Evolutionary conservation across 169 alveolate genomes (phyloP), one percentile per base, ranked within the genome.

Genomic region (Eimeria necatrix): DNA sequence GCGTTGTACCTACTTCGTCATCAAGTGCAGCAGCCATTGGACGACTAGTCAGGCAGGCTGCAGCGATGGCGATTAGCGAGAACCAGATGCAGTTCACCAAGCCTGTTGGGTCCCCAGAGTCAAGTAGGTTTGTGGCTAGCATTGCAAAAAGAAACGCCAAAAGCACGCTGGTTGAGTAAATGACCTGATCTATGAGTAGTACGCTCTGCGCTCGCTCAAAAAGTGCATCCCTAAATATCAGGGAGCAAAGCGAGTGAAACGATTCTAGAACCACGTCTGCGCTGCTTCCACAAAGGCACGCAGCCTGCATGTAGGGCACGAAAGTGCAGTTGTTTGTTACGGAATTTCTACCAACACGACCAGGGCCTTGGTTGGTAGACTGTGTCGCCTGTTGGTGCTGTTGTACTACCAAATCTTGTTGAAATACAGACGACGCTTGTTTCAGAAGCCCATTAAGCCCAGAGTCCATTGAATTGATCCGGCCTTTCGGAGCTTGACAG

Each of bases 31-130:
- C 91, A 32, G 91, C 59, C 91, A 84, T 84, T 56, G 91, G 76
- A n/a, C 51, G 91, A 26, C 78, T 76, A 26, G 32, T 68, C 14
- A 84, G 41, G 22, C 91, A 56, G 59, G 91, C 91, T 20, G 76
- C 80, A 8, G 48, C 76, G 48, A 84, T 76, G 68, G 91, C 73
- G 68, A 84, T 32, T 16, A 84, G 76, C 16, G 91, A 84, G 16
- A 84, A 84, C 91, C 91, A 84, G 76, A 84, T 56, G 22, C 91
- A 84, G 91, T 53, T 53, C 20, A 84, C 91, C 8, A 76, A 84
- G 10, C 59, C 64, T 16, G 91, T 59, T 52, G 76, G 78, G 51
- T 84, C 91, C 41, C 59, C n/a, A 41, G 10, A 59, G 59, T 84
- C 91, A 48, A 84, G 71, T 14, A 84, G 91, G 51, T 59, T 84